Percentiles rank a stretch among this genome's conserved stretches.
Evolutionary conservation across 2,329 filamentous ascomycete genomes (phyloP).

Genomic region (Sporothrix mexicana): DNA sequence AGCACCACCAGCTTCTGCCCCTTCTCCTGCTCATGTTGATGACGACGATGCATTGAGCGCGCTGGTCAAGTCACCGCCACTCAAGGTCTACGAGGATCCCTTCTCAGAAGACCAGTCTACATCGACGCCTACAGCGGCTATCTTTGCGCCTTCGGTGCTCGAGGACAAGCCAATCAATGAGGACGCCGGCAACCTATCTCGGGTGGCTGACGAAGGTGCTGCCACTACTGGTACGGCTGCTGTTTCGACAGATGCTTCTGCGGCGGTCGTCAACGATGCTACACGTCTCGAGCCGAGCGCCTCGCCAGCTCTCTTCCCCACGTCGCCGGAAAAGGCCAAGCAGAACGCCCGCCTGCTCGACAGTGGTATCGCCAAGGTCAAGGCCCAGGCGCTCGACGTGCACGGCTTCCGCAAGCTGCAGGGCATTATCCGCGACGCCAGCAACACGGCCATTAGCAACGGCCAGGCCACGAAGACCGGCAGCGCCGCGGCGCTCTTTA

Average conservation of each 20-base stretch:
- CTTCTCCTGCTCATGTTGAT: neutral
- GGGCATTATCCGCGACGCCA: slow-evolving; percentile 68
- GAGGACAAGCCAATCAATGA: slow-evolving; percentile 67
- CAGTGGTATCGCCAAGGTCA: slow-evolving; percentile 76
- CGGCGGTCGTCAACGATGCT: neutral
- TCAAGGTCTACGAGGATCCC: slow-evolving; percentile 69
- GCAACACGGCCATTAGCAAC: slow-evolving; percentile 27
- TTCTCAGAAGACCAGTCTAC: slow-evolving; percentile 57
- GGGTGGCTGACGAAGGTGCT: slow-evolving; percentile 34
- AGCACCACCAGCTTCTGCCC: neutral
- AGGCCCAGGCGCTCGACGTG: slow-evolving; percentile 73
- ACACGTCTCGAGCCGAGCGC: slow-evolving; percentile 35
- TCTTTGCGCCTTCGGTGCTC: slow-evolving; percentile 56
- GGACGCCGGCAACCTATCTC: slow-evolving; percentile 50
- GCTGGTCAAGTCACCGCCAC: slow-evolving; percentile 46
- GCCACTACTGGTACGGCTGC: neutral
- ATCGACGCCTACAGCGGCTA: slow-evolving; percentile 53
- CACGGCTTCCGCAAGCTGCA: slow-evolving; percentile 82
- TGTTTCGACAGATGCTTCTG: slow-evolving; percentile 32
- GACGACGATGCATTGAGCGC: slow-evolving; percentile 31
- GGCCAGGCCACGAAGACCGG: slow-evolving; percentile 26
- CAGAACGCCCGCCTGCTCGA: slow-evolving; percentile 69
- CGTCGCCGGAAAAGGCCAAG: slow-evolving; percentile 59
- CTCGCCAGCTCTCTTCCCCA: slow-evolving; percentile 8
- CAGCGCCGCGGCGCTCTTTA: slow-evolving; percentile 56